Conservation (phyloP, 495 filamentous ascomycete genomes). For the Xylaria flabelliformis region DNA sequence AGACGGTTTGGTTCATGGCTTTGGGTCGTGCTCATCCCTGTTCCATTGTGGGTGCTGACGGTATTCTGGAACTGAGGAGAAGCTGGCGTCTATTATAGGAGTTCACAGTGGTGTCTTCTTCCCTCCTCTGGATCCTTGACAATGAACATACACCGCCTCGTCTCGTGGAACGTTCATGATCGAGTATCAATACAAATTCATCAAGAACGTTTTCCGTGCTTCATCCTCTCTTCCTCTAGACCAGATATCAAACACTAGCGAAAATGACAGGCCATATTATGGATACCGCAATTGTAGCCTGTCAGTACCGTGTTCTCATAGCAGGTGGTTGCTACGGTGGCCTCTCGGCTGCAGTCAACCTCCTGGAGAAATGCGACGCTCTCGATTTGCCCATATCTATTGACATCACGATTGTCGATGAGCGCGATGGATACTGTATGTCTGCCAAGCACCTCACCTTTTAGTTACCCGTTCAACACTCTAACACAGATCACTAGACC, state of each 20-base stretch:
- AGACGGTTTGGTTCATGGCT: neutral
- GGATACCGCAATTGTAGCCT: constrained; percentile 20
- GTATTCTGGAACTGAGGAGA: neutral
- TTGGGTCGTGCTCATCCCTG: constrained; percentile 8
- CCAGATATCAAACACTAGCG: constrained; percentile 19
- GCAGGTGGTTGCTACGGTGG: constrained; percentile 72
- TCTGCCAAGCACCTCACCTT: neutral
- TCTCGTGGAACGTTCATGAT: constrained; percentile 17
- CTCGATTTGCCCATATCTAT: constrained; percentile 52
- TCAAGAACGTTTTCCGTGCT: neutral
- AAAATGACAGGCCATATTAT: constrained; percentile 15
- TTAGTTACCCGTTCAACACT: constrained; percentile 2
- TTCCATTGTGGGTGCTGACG: constrained; percentile 10
- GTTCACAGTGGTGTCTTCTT: neutral
- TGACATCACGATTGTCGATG: constrained; percentile 71
- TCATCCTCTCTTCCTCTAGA: neutral
- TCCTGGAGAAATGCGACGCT: constrained; percentile 62
- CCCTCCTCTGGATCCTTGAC: constrained; percentile 9
- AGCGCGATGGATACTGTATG: constrained; percentile 74
- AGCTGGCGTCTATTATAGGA: constrained; percentile 5
- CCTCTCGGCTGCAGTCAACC: constrained; percentile 63
- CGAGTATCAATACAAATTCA: neutral
- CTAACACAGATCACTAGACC: constrained; percentile 46
- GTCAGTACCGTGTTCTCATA: constrained; percentile 55
- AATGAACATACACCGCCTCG: constrained; percentile 9